A percentile compares a stretch with the other conserved stretches of the same genome.
Conservation (phyloP, 352 stramenopile genomes). For the Globisporangium yorkense region DNA sequence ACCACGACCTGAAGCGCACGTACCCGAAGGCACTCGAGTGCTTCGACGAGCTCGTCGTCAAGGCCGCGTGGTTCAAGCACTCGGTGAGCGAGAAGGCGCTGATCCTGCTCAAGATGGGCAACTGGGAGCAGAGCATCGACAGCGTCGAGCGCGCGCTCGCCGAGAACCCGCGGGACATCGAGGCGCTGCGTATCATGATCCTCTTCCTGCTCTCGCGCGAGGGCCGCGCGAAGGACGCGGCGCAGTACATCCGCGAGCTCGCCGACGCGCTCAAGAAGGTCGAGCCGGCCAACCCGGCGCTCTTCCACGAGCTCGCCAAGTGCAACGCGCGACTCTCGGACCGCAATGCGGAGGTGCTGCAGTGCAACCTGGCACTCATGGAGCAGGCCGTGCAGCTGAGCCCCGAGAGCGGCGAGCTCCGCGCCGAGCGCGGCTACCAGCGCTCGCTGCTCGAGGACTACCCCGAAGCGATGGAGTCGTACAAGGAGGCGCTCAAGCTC, state of each 20-base stretch:
- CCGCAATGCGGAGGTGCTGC: slow-evolving; percentile 55
- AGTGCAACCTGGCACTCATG: slow-evolving; percentile 63
- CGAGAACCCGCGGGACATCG: slow-evolving; percentile 64
- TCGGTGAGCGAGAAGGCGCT: slow-evolving; percentile 77
- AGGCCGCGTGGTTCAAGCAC: slow-evolving; percentile 80
- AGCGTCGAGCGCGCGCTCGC: slow-evolving; percentile 62
- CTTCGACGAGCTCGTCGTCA: slow-evolving; percentile 73
- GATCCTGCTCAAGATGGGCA: slow-evolving; percentile 77
- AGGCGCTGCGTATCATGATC: slow-evolving; percentile 61
- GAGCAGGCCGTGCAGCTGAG: slow-evolving; percentile 62
- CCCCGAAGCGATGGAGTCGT: slow-evolving; percentile 74
- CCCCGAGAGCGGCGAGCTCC: slow-evolving; percentile 53
- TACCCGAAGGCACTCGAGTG: slow-evolving; percentile 57
- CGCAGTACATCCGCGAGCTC: slow-evolving; percentile 51
- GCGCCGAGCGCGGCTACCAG: slow-evolving; percentile 77
- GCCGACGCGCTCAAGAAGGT: slow-evolving; percentile 61
- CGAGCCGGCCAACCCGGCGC: slow-evolving; percentile 61
- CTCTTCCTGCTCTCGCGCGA: slow-evolving; percentile 65
- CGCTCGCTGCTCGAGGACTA: slow-evolving; percentile 69
- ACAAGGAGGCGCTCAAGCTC: slow-evolving; percentile 80
- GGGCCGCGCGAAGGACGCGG: slow-evolving; percentile 45
- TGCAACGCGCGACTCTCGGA: slow-evolving; percentile 64
- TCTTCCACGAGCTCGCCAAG: slow-evolving; percentile 58
- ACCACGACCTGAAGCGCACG: slow-evolving; percentile 67
- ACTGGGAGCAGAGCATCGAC: slow-evolving; percentile 83